These are phyloP conservation scores for Curvularia sp. DNA, from an alignment of 2,329 filamentous ascomycete species.

Conservation along the genomic window DNA sequence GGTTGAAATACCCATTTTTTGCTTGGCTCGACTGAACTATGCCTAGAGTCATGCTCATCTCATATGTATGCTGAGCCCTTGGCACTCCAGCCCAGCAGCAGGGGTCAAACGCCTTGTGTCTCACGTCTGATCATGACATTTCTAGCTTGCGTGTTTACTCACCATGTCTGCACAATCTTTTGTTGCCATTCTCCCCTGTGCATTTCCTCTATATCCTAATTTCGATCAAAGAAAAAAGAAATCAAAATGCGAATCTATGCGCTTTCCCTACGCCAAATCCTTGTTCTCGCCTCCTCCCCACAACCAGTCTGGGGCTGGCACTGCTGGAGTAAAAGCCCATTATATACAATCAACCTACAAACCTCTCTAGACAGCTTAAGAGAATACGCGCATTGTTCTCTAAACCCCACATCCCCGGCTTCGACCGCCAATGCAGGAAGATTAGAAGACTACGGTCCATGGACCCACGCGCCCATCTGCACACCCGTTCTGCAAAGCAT, in stretches of 20 bases:
- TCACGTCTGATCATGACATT: conserved; percentile 19
- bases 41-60: background rate
- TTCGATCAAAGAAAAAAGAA: background rate
- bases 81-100: conserved; percentile 21
- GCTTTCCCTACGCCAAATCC: background rate
- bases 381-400: conserved; percentile 12
- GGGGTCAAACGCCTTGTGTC: conserved; percentile 27
- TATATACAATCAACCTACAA: conserved; percentile 20
- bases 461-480: conserved; percentile 40
- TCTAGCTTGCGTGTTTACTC: background rate
- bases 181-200: background rate
- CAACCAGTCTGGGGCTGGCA: conserved; percentile 23
- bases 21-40: conserved; percentile 6
- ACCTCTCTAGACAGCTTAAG: conserved; percentile 19
- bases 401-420: background rate
- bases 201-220: background rate
- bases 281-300: conserved; percentile 4
- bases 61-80: conserved; percentile 20
- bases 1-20: conserved; percentile 26
- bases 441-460: conserved; percentile 20
- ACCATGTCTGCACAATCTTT: background rate
- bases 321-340: conserved; percentile 36
- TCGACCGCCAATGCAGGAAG: background rate
- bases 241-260: background rate
- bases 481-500: conserved; percentile 31